Evolutionary conservation across 768 basidiomycete species (phyloP), one percentile per base, ranked within the genome.

Genomic region (Royoungia palumana): DNA sequence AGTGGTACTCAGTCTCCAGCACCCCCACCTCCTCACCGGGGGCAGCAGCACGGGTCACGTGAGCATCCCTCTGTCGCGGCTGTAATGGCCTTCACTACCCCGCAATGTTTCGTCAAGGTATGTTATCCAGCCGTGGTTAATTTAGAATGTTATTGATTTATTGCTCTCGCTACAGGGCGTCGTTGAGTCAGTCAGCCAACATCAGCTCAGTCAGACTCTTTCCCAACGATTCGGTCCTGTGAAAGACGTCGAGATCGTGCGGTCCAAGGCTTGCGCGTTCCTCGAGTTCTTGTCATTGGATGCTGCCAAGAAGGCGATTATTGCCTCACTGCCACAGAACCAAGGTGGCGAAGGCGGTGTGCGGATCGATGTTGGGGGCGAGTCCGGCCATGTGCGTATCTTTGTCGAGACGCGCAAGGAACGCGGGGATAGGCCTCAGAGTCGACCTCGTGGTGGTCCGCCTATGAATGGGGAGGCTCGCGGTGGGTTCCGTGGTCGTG

Each of bases 71-170:
- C 70, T 9, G 59, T 73, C 47, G 63, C 75, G 36, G 83, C 86
- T 48, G 88, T 87, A 13, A 69, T 77, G 45, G 75, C 69, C 51
- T 72, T 94, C 46, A 76, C 78, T 20, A 89, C 82, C 11, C 66
- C 89, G 2, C 85, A 87, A 51, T 93, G 91, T 69, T 99, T 97
- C 70, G 85, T 97, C 75, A 97, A 96, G 82, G 88, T 88, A 62
- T 67, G 34, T 58, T 42, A 6, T 4, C 19, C 5, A 6, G 10
- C 25, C 2, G n/a, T 19, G 34, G 8, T 10, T 12, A 16, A 10
- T 7, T 20, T 35, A 0, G 12, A 22, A 17, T 35, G 13, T 4
- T 1, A 30, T 24, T 61, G 25, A 65, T 28, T 2, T 3, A 25
- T 5, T 20, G 32, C 35, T 52, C n/a, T 22, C 34, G 20, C 21